Conservation (phyloP, 2,329 filamentous ascomycete genomes). For the Daldinia sp. region DNA sequence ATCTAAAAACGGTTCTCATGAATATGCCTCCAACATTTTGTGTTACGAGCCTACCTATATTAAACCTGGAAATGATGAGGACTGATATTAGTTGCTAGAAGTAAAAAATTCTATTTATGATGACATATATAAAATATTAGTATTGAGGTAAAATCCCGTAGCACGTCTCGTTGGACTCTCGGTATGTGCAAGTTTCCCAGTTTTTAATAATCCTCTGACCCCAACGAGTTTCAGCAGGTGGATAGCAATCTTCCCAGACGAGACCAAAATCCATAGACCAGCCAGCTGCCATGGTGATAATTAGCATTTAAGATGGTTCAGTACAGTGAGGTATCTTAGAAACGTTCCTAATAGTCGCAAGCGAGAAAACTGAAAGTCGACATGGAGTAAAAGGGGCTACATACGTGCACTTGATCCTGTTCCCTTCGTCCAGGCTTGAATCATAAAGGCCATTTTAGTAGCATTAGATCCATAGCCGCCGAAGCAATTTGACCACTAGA, state of each 20-base stretch:
- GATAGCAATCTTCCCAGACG: slow-evolving; percentile 40
- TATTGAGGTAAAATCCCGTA: not conserved
- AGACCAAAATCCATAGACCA: slow-evolving; percentile 43
- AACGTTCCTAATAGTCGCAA: not conserved
- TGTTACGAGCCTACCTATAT: too few relatives aligned
- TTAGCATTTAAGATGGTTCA: slow-evolving; percentile 13
- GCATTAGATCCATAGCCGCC: slow-evolving; percentile 31
- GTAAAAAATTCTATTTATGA: too few relatives aligned
- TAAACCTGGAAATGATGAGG: too few relatives aligned
- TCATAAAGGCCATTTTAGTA: slow-evolving; percentile 34
- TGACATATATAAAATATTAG: too few relatives aligned
- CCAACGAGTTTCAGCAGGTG: slow-evolving; percentile 29
- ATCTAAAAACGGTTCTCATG: too few relatives aligned
- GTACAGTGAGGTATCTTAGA: not conserved
- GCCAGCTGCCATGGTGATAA: slow-evolving; percentile 22
- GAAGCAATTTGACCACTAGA: slow-evolving; percentile 40
- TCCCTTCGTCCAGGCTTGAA: slow-evolving; percentile 19
- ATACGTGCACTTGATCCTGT: slow-evolving; percentile 36
- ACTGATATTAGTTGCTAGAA: too few relatives aligned
- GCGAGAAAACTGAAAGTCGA: too few relatives aligned
- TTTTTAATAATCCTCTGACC: slow-evolving; percentile 34
- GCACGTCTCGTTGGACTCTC: slow-evolving; percentile 22
- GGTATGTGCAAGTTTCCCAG: slow-evolving; percentile 41
- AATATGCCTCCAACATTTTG: too few relatives aligned
- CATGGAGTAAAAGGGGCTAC: not conserved